A percentile compares a stretch with the other conserved stretches of the same genome.
Conservation (phyloP, 2,329 filamentous ascomycete genomes). For the Coniella lustricola region DNA sequence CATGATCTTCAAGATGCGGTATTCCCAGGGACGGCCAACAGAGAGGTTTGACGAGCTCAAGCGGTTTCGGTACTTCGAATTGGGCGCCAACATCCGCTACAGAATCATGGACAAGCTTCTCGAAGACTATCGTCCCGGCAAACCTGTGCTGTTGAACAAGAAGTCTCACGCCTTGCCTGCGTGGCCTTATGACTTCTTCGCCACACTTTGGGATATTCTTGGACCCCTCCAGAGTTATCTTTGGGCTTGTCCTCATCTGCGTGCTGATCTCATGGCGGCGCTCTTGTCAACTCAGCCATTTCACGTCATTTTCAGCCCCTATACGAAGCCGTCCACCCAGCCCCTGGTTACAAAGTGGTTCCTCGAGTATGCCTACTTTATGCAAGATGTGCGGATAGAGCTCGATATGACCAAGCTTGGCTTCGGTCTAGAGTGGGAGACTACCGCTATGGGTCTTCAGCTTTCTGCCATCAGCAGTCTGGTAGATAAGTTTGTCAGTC, state of each 20-base stretch:
- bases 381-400: constrained; percentile 32
- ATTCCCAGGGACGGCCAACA: constrained; percentile 2
- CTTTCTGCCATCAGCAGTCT: constrained; percentile 22
- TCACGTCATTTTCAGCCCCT: constrained; percentile 33
- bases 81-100: constrained; percentile 21
- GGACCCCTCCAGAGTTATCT: constrained; percentile 21
- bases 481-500: constrained; percentile 24
- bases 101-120: constrained; percentile 19
- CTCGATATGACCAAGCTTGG: constrained; percentile 33
- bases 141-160: constrained; percentile 21
- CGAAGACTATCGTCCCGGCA: constrained; percentile 14
- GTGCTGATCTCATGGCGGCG: constrained; percentile 29
- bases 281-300: constrained; percentile 30
- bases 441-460: constrained; percentile 20
- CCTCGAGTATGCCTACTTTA: constrained; percentile 28
- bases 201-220: constrained; percentile 23
- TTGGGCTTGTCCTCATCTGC: constrained; percentile 28
- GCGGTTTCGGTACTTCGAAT: constrained; percentile 18
- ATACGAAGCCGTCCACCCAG: constrained; percentile 24
- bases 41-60: neutral
- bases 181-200: constrained; percentile 31
- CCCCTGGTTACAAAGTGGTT: constrained; percentile 31
- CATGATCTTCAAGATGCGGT: constrained; percentile 2
- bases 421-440: constrained; percentile 23
- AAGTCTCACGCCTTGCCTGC: constrained; percentile 25